Evolutionary conservation across 1,139 yeast species (phyloP).

Genomic region (Candida anutae): DNA sequence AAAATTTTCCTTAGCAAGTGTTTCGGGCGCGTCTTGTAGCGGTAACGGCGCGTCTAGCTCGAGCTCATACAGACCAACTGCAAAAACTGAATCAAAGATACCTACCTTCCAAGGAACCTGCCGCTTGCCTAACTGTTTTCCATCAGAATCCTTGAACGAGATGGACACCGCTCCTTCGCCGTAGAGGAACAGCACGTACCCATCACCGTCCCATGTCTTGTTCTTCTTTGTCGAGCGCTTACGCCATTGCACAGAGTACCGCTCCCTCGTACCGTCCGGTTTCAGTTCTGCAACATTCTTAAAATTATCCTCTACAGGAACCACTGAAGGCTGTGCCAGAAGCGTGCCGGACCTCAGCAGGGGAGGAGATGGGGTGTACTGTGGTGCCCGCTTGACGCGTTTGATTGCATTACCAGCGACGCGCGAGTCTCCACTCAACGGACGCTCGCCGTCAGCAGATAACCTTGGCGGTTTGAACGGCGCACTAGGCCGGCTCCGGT

Average conservation of each 20-base stretch:
- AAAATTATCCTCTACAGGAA: no score
- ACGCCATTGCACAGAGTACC: conserved; percentile 53
- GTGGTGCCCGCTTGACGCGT: conserved; percentile 1
- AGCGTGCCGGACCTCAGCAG: no score
- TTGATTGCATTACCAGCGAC: conserved; percentile 4
- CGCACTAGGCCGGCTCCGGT: conserved; percentile 17
- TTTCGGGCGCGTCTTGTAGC: conserved; percentile 24
- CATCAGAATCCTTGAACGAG: conserved; percentile 8
- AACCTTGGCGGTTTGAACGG: conserved; percentile 35
- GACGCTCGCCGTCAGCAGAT: no score
- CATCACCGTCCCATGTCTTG: conserved; percentile 96
- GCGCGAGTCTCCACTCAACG: background rate
- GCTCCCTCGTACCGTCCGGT: conserved; percentile 2
- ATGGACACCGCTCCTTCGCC: conserved; percentile 2
- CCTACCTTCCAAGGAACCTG: conserved; percentile 4
- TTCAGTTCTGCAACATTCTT: no score
- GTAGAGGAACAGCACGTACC: conserved; percentile 28
- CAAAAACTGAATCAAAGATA: conserved; percentile 9
- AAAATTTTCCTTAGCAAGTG: background rate
- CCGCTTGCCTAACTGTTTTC: conserved; percentile 7
- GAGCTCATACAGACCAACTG: conserved; percentile 21
- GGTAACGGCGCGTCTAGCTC: conserved; percentile 17
- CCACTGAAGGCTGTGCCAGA: no score
- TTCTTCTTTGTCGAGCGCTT: conserved; percentile 69
- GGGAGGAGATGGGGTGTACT: background rate